phyloP scores from a whole-genome alignment of 2,329 filamentous ascomycete species.

The Talaromyces islandicus region DNA sequence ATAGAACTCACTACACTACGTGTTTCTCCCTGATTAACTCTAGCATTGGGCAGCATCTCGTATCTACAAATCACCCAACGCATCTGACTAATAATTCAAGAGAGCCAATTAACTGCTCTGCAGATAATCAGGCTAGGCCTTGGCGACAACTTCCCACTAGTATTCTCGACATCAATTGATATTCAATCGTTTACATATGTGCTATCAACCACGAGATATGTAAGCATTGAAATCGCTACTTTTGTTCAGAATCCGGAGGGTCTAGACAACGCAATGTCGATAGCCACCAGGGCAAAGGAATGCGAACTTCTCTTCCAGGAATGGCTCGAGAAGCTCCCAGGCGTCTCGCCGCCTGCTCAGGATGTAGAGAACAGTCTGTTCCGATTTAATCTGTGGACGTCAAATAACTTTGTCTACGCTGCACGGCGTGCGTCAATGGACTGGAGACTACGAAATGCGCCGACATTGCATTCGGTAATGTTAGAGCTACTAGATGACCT shows the following conservation, averaged over 20 bases:
- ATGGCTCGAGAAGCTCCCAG: not conserved
- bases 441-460: not conserved
- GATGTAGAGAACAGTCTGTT: not conserved
- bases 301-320: not conserved
- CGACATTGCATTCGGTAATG: not conserved
- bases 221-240: not conserved
- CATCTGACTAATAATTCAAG: no score
- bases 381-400: not conserved
- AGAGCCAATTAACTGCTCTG: no score
- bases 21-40: no score
- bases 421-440: not conserved
- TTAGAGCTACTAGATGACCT: not conserved
- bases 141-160: no score
- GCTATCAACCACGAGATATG: not conserved
- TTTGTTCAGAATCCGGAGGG: not conserved
- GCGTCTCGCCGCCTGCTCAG: not conserved
- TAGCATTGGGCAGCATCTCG: no score
- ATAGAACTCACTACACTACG: no score
- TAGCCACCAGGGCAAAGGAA: not conserved
- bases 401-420: not conserved
- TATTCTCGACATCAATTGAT: no score
- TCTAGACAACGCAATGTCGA: not conserved
- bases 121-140: no score
- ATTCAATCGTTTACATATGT: not conserved
- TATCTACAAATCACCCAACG: no score